phyloP scores from a whole-genome alignment of 768 basidiomycete genomes.

The Cantharellus cinnabarinus region DNA sequence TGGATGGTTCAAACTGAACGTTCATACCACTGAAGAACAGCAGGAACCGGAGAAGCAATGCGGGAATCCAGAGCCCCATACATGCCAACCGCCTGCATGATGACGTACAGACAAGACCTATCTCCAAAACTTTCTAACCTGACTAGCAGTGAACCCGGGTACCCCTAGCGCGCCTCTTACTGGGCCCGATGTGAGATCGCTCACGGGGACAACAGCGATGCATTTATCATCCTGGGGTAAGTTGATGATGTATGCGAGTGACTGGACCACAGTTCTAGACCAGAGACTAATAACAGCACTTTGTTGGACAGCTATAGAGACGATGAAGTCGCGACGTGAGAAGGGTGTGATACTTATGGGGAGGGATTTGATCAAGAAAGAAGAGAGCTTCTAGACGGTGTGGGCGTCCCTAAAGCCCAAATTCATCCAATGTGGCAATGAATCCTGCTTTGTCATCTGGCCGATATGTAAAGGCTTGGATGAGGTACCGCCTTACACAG shows the following conservation, averaged over 20 bases:
- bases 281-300: slow-evolving; percentile 54
- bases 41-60: too few species aligned
- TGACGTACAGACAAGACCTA: too few species aligned
- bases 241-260: not conserved
- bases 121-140: not conserved
- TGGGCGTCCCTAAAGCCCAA: too few species aligned
- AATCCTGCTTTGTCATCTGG: not conserved
- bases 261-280: slow-evolving; percentile 52
- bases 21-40: too few species aligned
- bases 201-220: not conserved
- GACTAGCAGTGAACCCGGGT: not conserved
- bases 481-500: too few species aligned
- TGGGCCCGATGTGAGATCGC: not conserved
- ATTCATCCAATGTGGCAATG: not conserved
- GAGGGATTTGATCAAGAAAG: slow-evolving; percentile 12
- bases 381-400: not conserved
- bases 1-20: too few species aligned
- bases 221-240: not conserved
- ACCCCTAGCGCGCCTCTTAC: not conserved
- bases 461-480: too few species aligned
- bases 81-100: too few species aligned
- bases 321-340: not conserved
- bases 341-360: slow-evolving; percentile 14
- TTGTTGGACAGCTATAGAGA: not conserved
- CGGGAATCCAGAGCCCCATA: too few species aligned